These are phyloP conservation scores for Globisporangium recalcitrans DNA, from an alignment of 352 stramenopile genomes.

Conservation along the genomic window DNA sequence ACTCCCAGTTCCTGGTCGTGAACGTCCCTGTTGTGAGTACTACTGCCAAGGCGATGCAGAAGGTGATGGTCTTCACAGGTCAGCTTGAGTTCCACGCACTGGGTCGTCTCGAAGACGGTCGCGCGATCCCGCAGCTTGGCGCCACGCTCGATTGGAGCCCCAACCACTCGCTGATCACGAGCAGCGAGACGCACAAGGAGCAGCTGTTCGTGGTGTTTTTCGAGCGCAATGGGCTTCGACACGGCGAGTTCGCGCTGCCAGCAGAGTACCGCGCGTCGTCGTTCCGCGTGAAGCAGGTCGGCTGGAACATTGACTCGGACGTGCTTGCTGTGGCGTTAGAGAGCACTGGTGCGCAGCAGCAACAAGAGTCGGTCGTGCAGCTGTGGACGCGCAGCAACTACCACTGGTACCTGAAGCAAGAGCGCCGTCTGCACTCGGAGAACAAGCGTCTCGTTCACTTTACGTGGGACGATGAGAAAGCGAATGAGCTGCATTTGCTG, in stretches of 20 bases:
- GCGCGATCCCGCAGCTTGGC: conserved; percentile 39
- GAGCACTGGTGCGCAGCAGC: background rate
- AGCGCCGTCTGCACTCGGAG: conserved; percentile 25
- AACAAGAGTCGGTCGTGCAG: conserved; percentile 33
- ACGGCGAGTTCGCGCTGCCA: conserved; percentile 71
- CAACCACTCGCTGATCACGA: conserved; percentile 69
- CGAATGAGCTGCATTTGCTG: conserved; percentile 36
- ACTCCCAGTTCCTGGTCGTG: conserved; percentile 59
- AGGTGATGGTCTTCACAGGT: conserved; percentile 54
- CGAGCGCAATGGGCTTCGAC: conserved; percentile 73
- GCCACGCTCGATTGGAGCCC: conserved; percentile 58
- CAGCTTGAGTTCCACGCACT: conserved; percentile 54
- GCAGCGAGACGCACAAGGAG: conserved; percentile 49
- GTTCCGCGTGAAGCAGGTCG: conserved; percentile 29
- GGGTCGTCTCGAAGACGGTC: conserved; percentile 69
- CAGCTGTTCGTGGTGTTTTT: conserved; percentile 76
- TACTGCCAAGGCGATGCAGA: conserved; percentile 19
- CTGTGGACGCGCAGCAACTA: conserved; percentile 80
- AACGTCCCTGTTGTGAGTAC: conserved; percentile 31
- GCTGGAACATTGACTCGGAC: conserved; percentile 69
- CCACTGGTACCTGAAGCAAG: conserved; percentile 83
- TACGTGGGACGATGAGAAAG: conserved; percentile 52
- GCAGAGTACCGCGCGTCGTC: conserved; percentile 24
- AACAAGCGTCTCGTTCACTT: conserved; percentile 26
- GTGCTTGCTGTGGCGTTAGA: conserved; percentile 53